Conservation (phyloP, 768 basidiomycete species). For the Phanerochaete sordida region DNA sequence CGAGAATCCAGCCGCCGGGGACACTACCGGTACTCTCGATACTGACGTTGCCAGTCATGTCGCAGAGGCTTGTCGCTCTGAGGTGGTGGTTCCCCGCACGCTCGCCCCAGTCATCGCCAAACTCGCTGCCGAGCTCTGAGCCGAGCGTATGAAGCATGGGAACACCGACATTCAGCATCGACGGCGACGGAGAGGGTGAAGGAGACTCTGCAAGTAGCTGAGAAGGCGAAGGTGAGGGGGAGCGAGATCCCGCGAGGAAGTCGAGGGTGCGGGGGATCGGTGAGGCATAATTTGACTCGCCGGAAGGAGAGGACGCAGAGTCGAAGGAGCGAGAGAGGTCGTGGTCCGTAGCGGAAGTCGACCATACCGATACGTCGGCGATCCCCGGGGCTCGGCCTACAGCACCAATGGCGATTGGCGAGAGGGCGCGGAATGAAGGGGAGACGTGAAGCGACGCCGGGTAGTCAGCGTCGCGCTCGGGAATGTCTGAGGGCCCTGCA, state of each 20-base stretch:
- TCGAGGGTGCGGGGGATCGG: background rate
- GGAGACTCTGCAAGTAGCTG: background rate
- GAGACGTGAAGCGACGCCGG: constrained; percentile 14
- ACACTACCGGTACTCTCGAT: background rate
- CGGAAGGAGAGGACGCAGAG: background rate
- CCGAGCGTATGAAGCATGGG: constrained; percentile 22
- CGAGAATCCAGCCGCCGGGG: background rate
- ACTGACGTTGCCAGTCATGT: constrained; percentile 29
- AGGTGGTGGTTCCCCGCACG: constrained; percentile 40
- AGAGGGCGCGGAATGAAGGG: constrained; percentile 8
- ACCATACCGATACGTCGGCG: constrained; percentile 19
- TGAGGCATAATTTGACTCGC: constrained; percentile 5
- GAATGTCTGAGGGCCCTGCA: background rate
- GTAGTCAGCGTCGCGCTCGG: background rate
- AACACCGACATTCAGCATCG: background rate
- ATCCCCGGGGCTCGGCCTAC: background rate
- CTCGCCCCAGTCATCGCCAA: constrained; percentile 41
- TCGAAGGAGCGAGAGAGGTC: constrained; percentile 1
- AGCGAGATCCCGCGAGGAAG: constrained; percentile 4
- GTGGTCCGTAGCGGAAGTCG: constrained; percentile 19
- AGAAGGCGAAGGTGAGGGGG: constrained; percentile 11
- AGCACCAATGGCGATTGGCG: background rate
- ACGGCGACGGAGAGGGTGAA: constrained; percentile 1
- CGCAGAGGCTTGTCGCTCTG: constrained; percentile 53
- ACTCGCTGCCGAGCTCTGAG: constrained; percentile 56